Evolutionary conservation across 306 rosid genomes (phyloP).

Genomic region (Herpetospermum pedunculosum): DNA sequence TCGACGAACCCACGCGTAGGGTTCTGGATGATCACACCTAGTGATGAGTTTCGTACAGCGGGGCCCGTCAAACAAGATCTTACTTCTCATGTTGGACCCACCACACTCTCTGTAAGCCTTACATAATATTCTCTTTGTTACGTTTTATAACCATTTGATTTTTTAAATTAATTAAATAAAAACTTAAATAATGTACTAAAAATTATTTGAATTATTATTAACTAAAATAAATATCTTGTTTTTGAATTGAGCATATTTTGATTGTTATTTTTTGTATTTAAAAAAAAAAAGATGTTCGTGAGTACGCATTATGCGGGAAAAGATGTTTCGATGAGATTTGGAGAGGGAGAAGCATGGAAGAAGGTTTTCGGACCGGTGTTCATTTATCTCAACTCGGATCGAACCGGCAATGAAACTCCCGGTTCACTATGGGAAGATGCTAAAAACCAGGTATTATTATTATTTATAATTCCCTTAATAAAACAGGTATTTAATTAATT

Average conservation of each 20-base stretch:
- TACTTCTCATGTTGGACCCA: conserved; percentile 81
- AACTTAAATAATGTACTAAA: too few relatives aligned
- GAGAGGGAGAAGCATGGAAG: conserved; percentile 52
- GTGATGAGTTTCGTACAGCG: conserved; percentile 45
- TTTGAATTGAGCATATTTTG: too few relatives aligned
- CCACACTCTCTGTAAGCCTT: conserved; percentile 43
- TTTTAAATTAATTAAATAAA: too few relatives aligned
- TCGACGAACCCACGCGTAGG: conserved; percentile 29
- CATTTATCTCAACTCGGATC: conserved; percentile 41
- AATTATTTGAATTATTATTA: too few relatives aligned
- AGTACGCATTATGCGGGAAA: conserved; percentile 68
- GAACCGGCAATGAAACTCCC: neutral
- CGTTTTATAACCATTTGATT: too few relatives aligned
- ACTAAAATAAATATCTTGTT: too few relatives aligned
- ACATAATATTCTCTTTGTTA: too few relatives aligned
- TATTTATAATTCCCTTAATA: too few relatives aligned
- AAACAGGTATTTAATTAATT: too few relatives aligned
- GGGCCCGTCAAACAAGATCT: conserved; percentile 86
- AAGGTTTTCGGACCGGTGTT: conserved; percentile 75
- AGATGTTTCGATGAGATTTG: conserved; percentile 16
- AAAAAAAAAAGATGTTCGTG: conserved; percentile 44
- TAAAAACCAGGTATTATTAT: conserved; percentile 29
- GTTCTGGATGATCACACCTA: conserved; percentile 77
- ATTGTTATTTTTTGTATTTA: neutral
- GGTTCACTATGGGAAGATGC: conserved; percentile 55